Base-by-base conservation (phyloP, 2,329 filamentous ascomycete species). In the Cytospora paraplurivora region DNA sequence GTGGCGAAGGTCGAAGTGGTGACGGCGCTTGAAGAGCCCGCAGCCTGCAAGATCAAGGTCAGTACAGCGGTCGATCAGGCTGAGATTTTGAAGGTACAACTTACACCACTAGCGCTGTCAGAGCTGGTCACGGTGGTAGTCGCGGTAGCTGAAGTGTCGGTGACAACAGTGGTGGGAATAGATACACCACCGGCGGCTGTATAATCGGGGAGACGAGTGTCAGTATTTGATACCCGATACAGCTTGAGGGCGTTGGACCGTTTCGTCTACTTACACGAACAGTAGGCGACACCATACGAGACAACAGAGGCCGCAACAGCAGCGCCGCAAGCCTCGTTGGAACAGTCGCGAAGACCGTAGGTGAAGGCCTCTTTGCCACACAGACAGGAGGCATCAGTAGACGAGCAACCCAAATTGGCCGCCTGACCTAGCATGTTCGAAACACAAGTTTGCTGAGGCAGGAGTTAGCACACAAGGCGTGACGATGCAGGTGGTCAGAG, bases 321-420 rank as follows among this genome's bases (percentile, higher is more conserved):
- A 15, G 68, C 63, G 34, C 51, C 62, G 75, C 81, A 84, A 52
- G 75, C 73, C 72, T 79, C 73, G 66, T 69, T 67, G 19, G 81
- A 77, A 74, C 82, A 85, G 76, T 85, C 82, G 63, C 77, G 80
- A 64, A 84, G 72, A 59, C 82, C 82, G 67, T 78, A 82, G 63
- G 74, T 69, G 72, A 82, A 84, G 75, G 82, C 69, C 52, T 66
- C 49, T 67, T 81, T 79, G 63, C 70, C 69, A 76, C 82, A 85
- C 15, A 84, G 76, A 73, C 82, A 84, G 56, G 69, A 68, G 50
- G 76, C 41, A 49, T 70, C 44, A 44, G 15, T 49, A 34, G 59
- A 10, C 17, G 51, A 38, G 75, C 84, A 87, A 65, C 78, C 77
- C 41, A 86, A 78, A 59, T 77, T 71, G 38, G 67, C 37, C 54